phyloP scores from a whole-genome alignment of 2,329 filamentous ascomycete species.

The Zasmidium angulare region DNA sequence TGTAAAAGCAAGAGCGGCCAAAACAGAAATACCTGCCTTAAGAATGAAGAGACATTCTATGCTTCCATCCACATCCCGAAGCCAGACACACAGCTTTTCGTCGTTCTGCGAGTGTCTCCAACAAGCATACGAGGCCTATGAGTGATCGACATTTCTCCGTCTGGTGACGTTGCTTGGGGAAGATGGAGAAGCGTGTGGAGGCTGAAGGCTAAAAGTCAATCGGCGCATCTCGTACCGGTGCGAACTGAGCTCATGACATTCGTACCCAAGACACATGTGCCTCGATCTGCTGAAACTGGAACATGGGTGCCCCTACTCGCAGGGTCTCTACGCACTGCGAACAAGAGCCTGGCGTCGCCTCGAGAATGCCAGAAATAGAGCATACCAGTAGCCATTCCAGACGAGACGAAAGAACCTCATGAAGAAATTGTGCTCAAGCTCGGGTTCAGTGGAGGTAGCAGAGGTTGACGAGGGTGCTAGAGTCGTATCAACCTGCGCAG shows the following conservation, averaged over 20 bases:
- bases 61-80: constrained; percentile 1
- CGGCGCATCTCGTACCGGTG: background rate
- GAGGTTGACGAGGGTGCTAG: no score
- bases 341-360: no score
- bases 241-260: background rate
- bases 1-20: background rate
- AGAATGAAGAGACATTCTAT: background rate
- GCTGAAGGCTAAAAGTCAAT: background rate
- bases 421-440: no score
- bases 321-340: no score
- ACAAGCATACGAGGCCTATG: background rate
- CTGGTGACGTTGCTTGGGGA: background rate
- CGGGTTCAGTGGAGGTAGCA: no score
- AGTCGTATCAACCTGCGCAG: no score
- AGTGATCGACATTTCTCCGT: constrained; percentile 3
- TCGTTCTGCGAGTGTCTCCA: background rate
- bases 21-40: background rate
- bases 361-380: no score
- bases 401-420: no score
- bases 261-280: background rate
- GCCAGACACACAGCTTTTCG: background rate
- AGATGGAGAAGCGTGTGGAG: background rate
- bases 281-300: no score
- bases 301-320: no score
- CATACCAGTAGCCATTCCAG: no score